phyloP scores from a whole-genome alignment of 2,329 filamentous ascomycete species.

The Aspergillus quadrilineatus region DNA sequence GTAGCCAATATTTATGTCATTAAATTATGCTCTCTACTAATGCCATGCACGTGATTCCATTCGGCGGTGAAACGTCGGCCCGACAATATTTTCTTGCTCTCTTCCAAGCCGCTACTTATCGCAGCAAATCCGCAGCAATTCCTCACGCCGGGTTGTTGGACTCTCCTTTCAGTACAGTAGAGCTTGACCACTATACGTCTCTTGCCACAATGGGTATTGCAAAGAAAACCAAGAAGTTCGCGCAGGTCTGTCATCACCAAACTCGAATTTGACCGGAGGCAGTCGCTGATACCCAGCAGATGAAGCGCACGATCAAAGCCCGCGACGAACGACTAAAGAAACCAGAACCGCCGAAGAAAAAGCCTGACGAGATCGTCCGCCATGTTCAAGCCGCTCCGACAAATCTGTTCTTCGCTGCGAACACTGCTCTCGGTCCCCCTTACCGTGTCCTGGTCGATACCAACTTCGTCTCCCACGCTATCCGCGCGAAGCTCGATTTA shows the following conservation, averaged over 20 bases:
- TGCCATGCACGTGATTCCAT: not conserved
- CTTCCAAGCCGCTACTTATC: not conserved
- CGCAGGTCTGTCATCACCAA: slow-evolving; percentile 60
- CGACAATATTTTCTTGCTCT: slow-evolving; percentile 5
- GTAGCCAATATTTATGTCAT: not conserved
- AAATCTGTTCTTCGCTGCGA: slow-evolving; percentile 84
- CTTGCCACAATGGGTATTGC: slow-evolving; percentile 71
- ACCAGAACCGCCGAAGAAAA: slow-evolving; percentile 16
- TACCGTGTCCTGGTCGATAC: slow-evolving; percentile 81
- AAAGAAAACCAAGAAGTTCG: slow-evolving; percentile 93
- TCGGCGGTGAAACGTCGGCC: not conserved
- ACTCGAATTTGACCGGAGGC: not conserved
- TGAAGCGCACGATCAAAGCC: slow-evolving; percentile 24
- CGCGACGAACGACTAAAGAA: slow-evolving; percentile 25
- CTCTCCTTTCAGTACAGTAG: too few species aligned
- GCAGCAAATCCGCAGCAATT: not conserved
- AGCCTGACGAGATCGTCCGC: slow-evolving; percentile 10
- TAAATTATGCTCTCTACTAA: not conserved
- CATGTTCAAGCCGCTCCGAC: slow-evolving; percentile 59
- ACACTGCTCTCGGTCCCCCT: slow-evolving; percentile 79
- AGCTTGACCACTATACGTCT: not conserved
- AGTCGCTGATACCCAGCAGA: slow-evolving; percentile 41
- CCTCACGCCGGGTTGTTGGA: not conserved
- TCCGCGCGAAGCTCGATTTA: slow-evolving; percentile 85
- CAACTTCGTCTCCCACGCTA: slow-evolving; percentile 87